phyloP scores from a whole-genome alignment of 2,329 filamentous ascomycete species.

The Oidium heveae region DNA sequence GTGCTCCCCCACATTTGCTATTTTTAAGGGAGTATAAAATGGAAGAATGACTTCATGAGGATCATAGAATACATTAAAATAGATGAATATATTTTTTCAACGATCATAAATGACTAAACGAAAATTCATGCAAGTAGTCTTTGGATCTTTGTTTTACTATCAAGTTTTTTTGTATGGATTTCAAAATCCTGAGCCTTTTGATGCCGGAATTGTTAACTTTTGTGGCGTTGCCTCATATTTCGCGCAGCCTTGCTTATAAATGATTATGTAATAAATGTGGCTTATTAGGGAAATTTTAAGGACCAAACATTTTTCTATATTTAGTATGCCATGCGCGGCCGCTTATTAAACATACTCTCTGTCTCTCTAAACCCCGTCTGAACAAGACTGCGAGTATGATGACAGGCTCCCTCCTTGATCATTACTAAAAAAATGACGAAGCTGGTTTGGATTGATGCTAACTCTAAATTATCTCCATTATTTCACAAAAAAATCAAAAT shows the following conservation, averaged over 20 bases:
- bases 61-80: slow-evolving; percentile 15
- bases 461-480: too few relatives aligned
- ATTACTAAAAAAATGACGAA: too few relatives aligned
- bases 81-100: neutral
- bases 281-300: neutral
- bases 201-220: neutral
- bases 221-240: neutral
- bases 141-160: neutral
- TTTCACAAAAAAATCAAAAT: too few relatives aligned
- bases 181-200: neutral
- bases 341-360: too few relatives aligned
- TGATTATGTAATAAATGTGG: neutral
- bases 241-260: neutral
- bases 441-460: too few relatives aligned
- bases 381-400: too few relatives aligned
- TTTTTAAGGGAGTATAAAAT: slow-evolving; percentile 13
- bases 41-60: slow-evolving; percentile 11
- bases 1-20: slow-evolving; percentile 14
- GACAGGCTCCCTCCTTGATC: too few relatives aligned
- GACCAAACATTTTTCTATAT: too few relatives aligned
- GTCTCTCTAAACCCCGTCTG: too few relatives aligned
- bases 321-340: too few relatives aligned
- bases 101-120: neutral
- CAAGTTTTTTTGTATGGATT: neutral
- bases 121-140: neutral